A percentile compares a stretch with the other conserved stretches of the same genome.
Conservation (phyloP, 441 rosid genomes). For the Arabidopsis lyrata region DNA sequence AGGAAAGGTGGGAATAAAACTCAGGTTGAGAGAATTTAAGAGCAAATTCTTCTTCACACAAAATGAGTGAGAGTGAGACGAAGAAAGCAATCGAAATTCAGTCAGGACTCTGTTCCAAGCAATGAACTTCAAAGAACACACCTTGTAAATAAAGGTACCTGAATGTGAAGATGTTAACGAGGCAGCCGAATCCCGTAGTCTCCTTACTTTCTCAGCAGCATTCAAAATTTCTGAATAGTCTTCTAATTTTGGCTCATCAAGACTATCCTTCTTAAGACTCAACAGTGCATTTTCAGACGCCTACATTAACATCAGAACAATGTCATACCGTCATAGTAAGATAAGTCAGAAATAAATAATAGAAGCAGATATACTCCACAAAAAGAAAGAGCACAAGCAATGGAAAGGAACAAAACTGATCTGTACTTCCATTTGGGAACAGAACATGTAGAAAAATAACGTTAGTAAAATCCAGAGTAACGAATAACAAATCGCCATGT, state of each 20-base stretch:
- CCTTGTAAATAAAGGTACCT: conserved; percentile 47
- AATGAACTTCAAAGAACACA: background rate
- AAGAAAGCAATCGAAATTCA: conserved; percentile 13
- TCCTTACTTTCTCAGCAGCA: conserved; percentile 48
- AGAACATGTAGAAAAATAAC: background rate
- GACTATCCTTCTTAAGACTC: conserved; percentile 47
- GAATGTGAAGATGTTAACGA: conserved; percentile 54
- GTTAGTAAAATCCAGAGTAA: background rate
- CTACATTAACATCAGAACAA: conserved; percentile 39
- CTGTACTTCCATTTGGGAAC: background rate
- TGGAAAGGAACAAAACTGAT: conserved; percentile 6
- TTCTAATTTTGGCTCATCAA: conserved; percentile 33
- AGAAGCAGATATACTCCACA: conserved; percentile 5
- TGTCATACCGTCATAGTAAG: background rate
- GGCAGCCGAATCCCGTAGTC: conserved; percentile 56
- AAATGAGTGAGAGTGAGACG: background rate
- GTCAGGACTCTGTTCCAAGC: background rate
- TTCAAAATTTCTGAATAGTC: conserved; percentile 36
- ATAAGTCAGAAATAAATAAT: background rate
- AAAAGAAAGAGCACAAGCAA: conserved; percentile 9
- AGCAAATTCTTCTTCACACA: conserved; percentile 13
- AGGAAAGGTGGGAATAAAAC: background rate
- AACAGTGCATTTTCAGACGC: conserved; percentile 64
- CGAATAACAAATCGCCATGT: background rate
- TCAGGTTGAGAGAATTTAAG: conserved; percentile 3